phyloP scores from a whole-genome alignment of 176 grass and related monocot species.

The Eragrostis curvula region DNA sequence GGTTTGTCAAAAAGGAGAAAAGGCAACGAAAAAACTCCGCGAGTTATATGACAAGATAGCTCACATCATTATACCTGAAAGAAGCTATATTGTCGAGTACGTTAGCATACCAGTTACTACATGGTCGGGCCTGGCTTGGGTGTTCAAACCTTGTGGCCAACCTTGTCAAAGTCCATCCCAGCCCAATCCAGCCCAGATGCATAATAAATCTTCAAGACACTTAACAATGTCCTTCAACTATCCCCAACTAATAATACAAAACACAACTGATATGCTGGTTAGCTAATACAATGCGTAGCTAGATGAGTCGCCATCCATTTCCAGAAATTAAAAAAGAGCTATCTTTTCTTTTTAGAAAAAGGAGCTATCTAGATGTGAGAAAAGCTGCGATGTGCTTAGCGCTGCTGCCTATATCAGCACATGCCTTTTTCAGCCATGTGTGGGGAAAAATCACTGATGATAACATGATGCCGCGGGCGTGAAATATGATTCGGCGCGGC shows the following conservation, averaged over 20 bases:
- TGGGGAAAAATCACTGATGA: conserved; percentile 41
- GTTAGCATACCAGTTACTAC: not conserved
- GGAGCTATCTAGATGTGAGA: not conserved
- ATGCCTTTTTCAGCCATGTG: conserved; percentile 12
- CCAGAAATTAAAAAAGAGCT: not conserved
- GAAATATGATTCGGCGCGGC: conserved; percentile 40
- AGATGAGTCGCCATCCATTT: not conserved
- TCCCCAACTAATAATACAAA: not conserved
- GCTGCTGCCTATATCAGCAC: conserved; percentile 19
- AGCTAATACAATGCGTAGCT: not conserved
- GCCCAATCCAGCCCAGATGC: not conserved
- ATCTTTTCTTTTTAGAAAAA: no score
- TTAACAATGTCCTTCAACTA: no score
- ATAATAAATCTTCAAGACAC: no score
- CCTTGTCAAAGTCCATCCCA: no score
- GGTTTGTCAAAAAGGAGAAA: conserved; percentile 19
- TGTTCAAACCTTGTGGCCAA: no score
- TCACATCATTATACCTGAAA: conserved; percentile 36
- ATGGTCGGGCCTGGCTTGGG: no score
- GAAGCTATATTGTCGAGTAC: not conserved
- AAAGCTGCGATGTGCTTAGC: no score
- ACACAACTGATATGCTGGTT: not conserved
- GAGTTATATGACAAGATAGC: conserved; percentile 35
- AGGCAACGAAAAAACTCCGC: not conserved
- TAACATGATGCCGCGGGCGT: conserved; percentile 46